These are phyloP conservation scores for Lipomyces yamadae DNA, from an alignment of 805 yeast genomes.

Conservation along the genomic window DNA sequence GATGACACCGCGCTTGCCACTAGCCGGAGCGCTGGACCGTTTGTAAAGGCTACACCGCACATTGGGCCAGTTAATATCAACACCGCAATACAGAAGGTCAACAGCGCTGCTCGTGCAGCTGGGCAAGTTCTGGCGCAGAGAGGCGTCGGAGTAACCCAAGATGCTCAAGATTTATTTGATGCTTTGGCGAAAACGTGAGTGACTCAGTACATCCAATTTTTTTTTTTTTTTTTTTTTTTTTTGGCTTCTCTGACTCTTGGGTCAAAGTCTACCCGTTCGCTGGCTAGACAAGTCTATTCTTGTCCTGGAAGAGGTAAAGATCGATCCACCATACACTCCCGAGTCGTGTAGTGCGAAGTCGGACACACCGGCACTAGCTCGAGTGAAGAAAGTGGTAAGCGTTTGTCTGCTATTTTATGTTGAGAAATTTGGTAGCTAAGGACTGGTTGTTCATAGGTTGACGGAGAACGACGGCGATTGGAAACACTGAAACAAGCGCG, in stretches of 20 bases:
- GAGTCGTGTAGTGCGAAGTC: slow-evolving; percentile 43
- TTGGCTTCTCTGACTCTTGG: neutral
- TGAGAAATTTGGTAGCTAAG: neutral
- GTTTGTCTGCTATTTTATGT: neutral
- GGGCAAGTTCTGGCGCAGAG: slow-evolving; percentile 40
- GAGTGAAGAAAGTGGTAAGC: slow-evolving; percentile 55
- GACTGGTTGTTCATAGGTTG: slow-evolving; percentile 28
- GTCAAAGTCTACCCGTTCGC: slow-evolving; percentile 47
- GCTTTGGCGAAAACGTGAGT: slow-evolving; percentile 50
- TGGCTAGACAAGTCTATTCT: slow-evolving; percentile 54
- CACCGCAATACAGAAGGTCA: slow-evolving; percentile 42
- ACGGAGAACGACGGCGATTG: slow-evolving; percentile 55
- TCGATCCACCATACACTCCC: slow-evolving; percentile 53
- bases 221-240: neutral
- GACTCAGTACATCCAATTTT: neutral
- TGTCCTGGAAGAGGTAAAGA: slow-evolving; percentile 54
- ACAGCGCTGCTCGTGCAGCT: slow-evolving; percentile 41
- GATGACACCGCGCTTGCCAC: slow-evolving; percentile 4
- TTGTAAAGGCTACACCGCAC: slow-evolving; percentile 45
- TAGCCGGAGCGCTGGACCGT: slow-evolving; percentile 32
- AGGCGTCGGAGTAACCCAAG: slow-evolving; percentile 49
- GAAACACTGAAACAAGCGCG: slow-evolving; percentile 39
- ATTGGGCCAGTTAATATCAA: slow-evolving; percentile 47
- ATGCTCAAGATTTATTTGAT: slow-evolving; percentile 54
- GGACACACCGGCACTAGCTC: slow-evolving; percentile 46